Percentiles rank a stretch among this genome's conserved stretches.
phyloP scores from a whole-genome alignment of 1,284 basidiomycete genomes.

The Fomitopsis betulina region DNA sequence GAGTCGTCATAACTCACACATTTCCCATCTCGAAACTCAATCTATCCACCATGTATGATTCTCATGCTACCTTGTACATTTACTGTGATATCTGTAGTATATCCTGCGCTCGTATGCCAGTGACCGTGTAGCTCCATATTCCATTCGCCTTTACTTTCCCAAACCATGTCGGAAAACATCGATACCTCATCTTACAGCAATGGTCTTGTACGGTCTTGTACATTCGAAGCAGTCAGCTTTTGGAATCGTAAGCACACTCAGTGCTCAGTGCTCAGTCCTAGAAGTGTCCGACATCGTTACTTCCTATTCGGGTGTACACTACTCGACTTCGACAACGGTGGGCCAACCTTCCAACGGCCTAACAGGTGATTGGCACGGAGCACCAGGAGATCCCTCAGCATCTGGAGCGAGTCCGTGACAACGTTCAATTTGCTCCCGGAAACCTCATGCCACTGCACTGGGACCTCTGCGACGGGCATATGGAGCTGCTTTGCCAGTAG shows the following conservation, averaged over 20 bases:
- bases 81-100: neutral
- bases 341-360: constrained; percentile 52
- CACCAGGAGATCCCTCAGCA: constrained; percentile 84
- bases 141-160: neutral
- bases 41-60: neutral
- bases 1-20: no score
- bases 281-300: neutral
- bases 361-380: constrained; percentile 78
- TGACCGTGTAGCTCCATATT: neutral
- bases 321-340: neutral
- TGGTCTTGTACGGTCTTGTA: no score
- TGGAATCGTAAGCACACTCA: no score
- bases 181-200: no score
- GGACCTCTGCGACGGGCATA: constrained; percentile 80
- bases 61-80: neutral
- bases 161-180: no score
- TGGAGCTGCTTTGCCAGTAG: constrained; percentile 75
- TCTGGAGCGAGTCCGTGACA: constrained; percentile 78
- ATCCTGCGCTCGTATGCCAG: neutral
- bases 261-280: neutral
- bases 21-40: neutral
- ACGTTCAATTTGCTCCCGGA: constrained; percentile 89
- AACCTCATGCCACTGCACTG: constrained; percentile 90
- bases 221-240: no score
- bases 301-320: neutral